Conservation (phyloP, 768 basidiomycete species). For the Suillus subaureus region DNA sequence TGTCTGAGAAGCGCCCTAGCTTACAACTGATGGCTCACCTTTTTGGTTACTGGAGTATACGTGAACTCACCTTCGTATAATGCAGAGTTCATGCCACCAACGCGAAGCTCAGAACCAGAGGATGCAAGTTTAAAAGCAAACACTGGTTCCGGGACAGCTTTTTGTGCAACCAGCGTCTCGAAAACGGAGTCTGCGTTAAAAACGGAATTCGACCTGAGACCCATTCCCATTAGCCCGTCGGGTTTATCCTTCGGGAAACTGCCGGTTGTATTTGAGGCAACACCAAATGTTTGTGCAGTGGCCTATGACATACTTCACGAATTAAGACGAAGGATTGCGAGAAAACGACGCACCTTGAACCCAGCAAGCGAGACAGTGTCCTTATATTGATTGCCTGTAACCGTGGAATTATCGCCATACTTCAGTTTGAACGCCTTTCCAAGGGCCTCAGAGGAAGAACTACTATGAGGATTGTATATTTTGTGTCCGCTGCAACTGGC, state of each 20-base stretch:
- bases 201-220: constrained; percentile 38
- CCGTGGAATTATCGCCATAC: constrained; percentile 47
- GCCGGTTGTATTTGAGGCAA: constrained; percentile 18
- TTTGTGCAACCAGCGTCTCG: constrained; percentile 45
- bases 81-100: constrained; percentile 47
- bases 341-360: constrained; percentile 17
- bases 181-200: constrained; percentile 36
- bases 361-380: constrained; percentile 43
- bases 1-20: not conserved
- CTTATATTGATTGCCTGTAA: constrained; percentile 39
- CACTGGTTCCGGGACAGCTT: constrained; percentile 30
- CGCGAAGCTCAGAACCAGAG: constrained; percentile 35
- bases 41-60: constrained; percentile 34
- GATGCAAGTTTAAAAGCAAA: constrained; percentile 44
- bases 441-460: constrained; percentile 30
- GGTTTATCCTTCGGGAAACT: constrained; percentile 14
- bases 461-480: constrained; percentile 36
- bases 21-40: constrained; percentile 22
- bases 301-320: constrained; percentile 24
- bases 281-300: constrained; percentile 25
- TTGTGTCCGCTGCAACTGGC: constrained; percentile 35
- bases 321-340: constrained; percentile 10
- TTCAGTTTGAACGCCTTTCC: constrained; percentile 32
- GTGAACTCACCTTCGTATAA: constrained; percentile 42
- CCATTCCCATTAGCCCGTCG: constrained; percentile 45